Evolutionary conservation across 1,139 yeast species (phyloP), one percentile per base, ranked within the genome.

Genomic region (Debaryomyces psychrophilus): DNA sequence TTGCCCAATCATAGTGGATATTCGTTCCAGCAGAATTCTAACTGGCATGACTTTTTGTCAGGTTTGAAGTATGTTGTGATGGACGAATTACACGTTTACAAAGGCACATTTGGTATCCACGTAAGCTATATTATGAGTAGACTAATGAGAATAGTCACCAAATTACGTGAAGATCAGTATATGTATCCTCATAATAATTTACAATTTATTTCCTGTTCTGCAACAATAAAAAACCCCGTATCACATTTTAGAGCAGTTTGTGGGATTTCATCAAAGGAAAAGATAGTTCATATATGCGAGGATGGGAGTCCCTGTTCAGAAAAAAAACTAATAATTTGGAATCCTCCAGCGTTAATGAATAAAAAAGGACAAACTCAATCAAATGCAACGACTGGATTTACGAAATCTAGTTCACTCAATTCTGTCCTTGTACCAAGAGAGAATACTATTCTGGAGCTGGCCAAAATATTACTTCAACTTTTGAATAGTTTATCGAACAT

Each of bases 301-400:
- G 98, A 93, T 68, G 99, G 99, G 0, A 88, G 98, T 23, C 96
- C 97, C 0, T 73, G 83, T 42, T 93, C 96, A 8, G 79, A 80
- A 28, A 88, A 89, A 57, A 83, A 82, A 53, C 63, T 89, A 42
- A 71, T 90, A 6, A 81, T 87, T 4, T 90, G 98, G 96, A 85
- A 87, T 51, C 95, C 97, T 0, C 77, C 79, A 1, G 86, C 95
- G 0, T 68, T 73, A 44, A 70, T 84, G 67, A 83, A 83, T 51
- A 78, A 81, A 9, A 64, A 69, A 8, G 92, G 90, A 44, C 72
- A 79, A 7, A 60, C 69, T 2, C 55, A 55, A 22, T 22, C 52
- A 6, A 48, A 47, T 14, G 43, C 50, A 5, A 43, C 47, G 4
- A 35, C 45, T 5, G 18, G 43, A 15, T 12, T 15, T 15, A 48